Percentiles rank a stretch among this genome's conserved stretches.
These are phyloP conservation scores for Penicillium maclennaniae DNA, from an alignment of 495 filamentous ascomycete genomes.

Conservation along the genomic window DNA sequence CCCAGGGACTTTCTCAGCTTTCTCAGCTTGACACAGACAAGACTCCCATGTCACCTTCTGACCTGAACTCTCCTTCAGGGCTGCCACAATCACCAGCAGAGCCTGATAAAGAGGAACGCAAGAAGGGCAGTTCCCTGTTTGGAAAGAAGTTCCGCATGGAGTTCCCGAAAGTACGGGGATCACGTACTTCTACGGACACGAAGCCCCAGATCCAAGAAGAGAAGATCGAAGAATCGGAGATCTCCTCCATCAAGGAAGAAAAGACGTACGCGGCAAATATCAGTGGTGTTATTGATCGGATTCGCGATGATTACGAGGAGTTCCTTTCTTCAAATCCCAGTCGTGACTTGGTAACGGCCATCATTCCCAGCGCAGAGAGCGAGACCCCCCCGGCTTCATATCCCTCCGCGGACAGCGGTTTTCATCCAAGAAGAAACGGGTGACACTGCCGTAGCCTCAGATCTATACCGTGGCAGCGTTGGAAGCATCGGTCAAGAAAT, in stretches of 20 bases:
- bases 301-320: constrained; percentile 75
- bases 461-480: constrained; percentile 86
- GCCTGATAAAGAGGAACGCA: constrained; percentile 67
- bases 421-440: constrained; percentile 93
- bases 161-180: constrained; percentile 77
- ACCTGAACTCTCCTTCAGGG: constrained; percentile 42
- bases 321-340: constrained; percentile 54
- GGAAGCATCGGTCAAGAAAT: constrained; percentile 71
- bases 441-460: constrained; percentile 82
- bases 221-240: constrained; percentile 75
- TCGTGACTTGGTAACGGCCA: constrained; percentile 54
- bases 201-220: constrained; percentile 76
- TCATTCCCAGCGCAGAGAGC: constrained; percentile 72
- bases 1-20: background rate
- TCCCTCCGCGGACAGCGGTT: constrained; percentile 74
- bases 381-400: constrained; percentile 86
- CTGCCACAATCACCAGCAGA: constrained; percentile 58
- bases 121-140: constrained; percentile 67
- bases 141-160: constrained; percentile 85
- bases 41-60: constrained; percentile 43
- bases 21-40: constrained; percentile 29
- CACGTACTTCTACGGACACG: constrained; percentile 65
- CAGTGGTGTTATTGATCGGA: constrained; percentile 70
- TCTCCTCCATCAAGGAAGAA: constrained; percentile 61
- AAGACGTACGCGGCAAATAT: constrained; percentile 82